Conservation (phyloP, 179 eudicot genomes). For the Spinacia oleracea region DNA sequence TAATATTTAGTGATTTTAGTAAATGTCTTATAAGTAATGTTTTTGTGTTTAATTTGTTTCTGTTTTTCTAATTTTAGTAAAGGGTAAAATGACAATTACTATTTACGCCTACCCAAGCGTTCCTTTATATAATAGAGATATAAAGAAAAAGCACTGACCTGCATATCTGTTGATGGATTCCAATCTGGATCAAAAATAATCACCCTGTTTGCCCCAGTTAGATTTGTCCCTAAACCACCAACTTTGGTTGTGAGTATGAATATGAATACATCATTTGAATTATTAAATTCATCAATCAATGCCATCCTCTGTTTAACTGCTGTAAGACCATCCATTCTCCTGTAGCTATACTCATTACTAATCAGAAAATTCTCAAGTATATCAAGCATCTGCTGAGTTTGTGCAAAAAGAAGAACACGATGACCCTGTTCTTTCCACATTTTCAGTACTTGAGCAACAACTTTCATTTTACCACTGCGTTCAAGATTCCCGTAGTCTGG, state of each 20-base stretch:
- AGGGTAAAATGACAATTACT: too few species aligned
- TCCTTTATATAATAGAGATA: too few species aligned
- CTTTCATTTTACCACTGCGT: slow-evolving; percentile 97
- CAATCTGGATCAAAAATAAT: slow-evolving; percentile 98
- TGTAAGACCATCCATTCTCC: slow-evolving; percentile 95
- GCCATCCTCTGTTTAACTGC: slow-evolving; percentile 90
- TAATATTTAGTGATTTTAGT: too few species aligned
- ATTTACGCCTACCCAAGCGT: too few species aligned
- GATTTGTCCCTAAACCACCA: slow-evolving; percentile 96
- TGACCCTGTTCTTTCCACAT: slow-evolving; percentile 98
- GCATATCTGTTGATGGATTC: slow-evolving; percentile 99
- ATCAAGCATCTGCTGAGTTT: slow-evolving; percentile 99
- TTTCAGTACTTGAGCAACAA: slow-evolving; percentile 78
- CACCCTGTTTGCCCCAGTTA: slow-evolving; percentile 95
- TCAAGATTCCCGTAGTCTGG: slow-evolving; percentile 94
- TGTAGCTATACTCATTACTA: slow-evolving; percentile 60
- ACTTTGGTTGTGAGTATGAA: slow-evolving; percentile 91
- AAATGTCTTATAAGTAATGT: too few species aligned
- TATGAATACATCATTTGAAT: slow-evolving; percentile 69
- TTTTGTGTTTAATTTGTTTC: too few species aligned
- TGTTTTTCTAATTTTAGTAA: too few species aligned
- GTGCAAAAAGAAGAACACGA: slow-evolving; percentile 89
- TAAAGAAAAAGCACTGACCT: slow-evolving; percentile 44
- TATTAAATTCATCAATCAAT: slow-evolving; percentile 90
- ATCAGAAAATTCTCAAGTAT: slow-evolving; percentile 78